These are phyloP conservation scores for Polyporus arcularius DNA, from an alignment of 768 basidiomycete genomes.

Conservation along the genomic window DNA sequence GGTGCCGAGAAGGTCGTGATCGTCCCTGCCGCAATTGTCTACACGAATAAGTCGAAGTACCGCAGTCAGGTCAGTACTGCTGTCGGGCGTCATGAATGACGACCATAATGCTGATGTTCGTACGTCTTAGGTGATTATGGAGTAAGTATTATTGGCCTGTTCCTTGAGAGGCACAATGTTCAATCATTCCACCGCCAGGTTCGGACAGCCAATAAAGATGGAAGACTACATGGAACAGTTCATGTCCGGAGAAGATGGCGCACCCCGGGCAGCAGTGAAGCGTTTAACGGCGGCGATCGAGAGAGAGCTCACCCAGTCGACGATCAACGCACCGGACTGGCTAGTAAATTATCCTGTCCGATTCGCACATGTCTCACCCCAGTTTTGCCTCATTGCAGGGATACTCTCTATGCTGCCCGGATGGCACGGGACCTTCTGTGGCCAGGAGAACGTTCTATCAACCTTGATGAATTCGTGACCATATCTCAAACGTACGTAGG, in stretches of 20 bases:
- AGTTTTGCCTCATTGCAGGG: slow-evolving; percentile 51
- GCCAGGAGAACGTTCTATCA: slow-evolving; percentile 76
- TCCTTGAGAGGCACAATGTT: background rate
- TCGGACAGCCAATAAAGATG: slow-evolving; percentile 78
- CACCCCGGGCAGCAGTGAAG: slow-evolving; percentile 81
- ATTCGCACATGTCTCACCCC: background rate
- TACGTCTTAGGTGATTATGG: slow-evolving; percentile 61
- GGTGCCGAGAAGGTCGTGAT: slow-evolving; percentile 57
- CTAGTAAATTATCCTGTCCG: slow-evolving; percentile 37
- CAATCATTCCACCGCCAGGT: slow-evolving; percentile 47
- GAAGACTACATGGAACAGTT: slow-evolving; percentile 78
- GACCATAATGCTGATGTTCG: slow-evolving; percentile 1
- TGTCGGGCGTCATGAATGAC: slow-evolving; percentile 1
- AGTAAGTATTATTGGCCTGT: slow-evolving; percentile 45
- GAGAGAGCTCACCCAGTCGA: slow-evolving; percentile 66
- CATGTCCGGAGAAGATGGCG: slow-evolving; percentile 64
- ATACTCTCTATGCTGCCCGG: slow-evolving; percentile 83
- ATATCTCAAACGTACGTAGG: slow-evolving; percentile 86
- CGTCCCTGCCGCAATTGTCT: slow-evolving; percentile 86
- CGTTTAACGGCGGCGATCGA: slow-evolving; percentile 78
- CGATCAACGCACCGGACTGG: slow-evolving; percentile 95
- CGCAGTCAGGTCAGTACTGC: slow-evolving; percentile 70
- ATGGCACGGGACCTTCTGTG: slow-evolving; percentile 96
- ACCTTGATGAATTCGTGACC: slow-evolving; percentile 77
- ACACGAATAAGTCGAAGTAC: slow-evolving; percentile 96